Evolutionary conservation across 1,284 basidiomycete genomes (phyloP).

Genomic region (Nidula niveotomentosa): DNA sequence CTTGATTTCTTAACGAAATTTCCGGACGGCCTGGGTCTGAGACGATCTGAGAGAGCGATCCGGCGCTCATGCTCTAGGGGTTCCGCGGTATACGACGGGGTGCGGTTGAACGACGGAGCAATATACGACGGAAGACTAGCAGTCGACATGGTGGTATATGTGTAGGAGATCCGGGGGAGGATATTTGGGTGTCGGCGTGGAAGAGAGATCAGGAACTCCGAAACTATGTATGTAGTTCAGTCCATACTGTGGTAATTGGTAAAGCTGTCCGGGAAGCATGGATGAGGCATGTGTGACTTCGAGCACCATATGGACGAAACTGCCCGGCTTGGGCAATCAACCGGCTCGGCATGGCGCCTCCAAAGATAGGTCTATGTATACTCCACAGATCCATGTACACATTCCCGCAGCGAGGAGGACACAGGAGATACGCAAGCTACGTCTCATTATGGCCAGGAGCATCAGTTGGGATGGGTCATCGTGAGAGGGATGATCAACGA

Average conservation of each 20-base stretch:
- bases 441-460: no score
- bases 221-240: neutral
- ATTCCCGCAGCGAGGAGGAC: no score
- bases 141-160: slow-evolving; percentile 27
- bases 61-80: slow-evolving; percentile 55
- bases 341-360: neutral
- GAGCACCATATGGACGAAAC: slow-evolving; percentile 5
- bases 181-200: neutral
- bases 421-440: no score
- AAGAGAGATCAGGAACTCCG: neutral
- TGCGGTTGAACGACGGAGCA: slow-evolving; percentile 30
- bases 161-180: neutral
- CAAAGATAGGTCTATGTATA: neutral
- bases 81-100: slow-evolving; percentile 48
- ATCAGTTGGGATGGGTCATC: no score
- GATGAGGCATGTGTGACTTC: slow-evolving; percentile 1
- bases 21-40: slow-evolving; percentile 38
- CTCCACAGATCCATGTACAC: neutral
- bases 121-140: slow-evolving; percentile 42
- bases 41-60: slow-evolving; percentile 45
- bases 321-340: neutral
- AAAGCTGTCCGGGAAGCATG: neutral
- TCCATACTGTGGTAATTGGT: neutral
- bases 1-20: slow-evolving; percentile 64
- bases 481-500: no score